Base-by-base conservation (phyloP, 2,329 filamentous ascomycete genomes). In the Sordariomycetes sp. region DNA sequence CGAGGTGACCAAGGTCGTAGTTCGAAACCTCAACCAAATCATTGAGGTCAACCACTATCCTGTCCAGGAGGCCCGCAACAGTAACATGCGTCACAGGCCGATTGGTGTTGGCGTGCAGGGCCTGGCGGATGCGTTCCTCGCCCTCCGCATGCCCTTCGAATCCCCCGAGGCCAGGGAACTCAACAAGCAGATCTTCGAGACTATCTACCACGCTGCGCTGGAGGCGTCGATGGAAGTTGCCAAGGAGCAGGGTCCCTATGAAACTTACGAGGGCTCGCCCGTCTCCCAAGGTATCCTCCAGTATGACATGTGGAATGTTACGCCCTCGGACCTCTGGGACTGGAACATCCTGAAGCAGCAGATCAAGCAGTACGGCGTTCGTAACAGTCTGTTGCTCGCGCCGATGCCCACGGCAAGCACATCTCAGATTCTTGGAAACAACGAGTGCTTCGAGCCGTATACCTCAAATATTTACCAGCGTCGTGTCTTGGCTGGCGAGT, bases 381-480 rank as follows among this genome's bases (percentile, higher is more conserved):
- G 92, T 72, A 99, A 99, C 85, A 95, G 89, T 70, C 76, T 99
- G 66, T 82, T 99, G 60, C 82, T 97, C 65, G 94, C 94, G 3
- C 94, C 94, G 60, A 99, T 99, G 94, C 94, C 94, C 28, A 99
- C 94, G 67, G 94, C 94, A 58, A 94, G 87, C 62, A 99, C 94
- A 42, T 96, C 90, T 60, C 94, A 99, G 77, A 99, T 99, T 69
- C 80, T 99, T 65, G 94, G 94, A 66, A 95, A 96, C 81, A 99
- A 99, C 71, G 94, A 99, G 76, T 99, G 94, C 80, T 99, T 99
- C 70, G 94, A 99, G 80, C 94, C 94, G 48, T 99, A 99, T 77
- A 99, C 94, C 4, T 97, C 92, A 65, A 99, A 99, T 80, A 99
- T 99, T 72, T 99, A 99, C 79, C 95, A 92, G 65, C 92, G 94